Conservation (phyloP, 139 green algal genomes). For the Micractinium conductrix region DNA sequence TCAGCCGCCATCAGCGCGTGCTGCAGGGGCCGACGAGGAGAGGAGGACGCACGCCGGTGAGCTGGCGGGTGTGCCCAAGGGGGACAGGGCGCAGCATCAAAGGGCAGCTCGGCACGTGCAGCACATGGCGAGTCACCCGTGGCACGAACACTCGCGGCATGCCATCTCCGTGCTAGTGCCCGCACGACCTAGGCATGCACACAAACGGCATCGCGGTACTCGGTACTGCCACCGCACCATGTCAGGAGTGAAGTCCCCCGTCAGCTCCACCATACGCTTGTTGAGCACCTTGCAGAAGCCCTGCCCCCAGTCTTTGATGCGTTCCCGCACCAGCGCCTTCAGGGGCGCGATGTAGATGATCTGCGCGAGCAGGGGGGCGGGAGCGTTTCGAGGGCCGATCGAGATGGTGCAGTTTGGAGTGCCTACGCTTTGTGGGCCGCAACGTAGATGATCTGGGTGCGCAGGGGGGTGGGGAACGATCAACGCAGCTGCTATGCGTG, state of each 20-base stretch:
- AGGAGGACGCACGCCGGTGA: too few species aligned
- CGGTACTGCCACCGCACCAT: not conserved
- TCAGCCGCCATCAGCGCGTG: slow-evolving; percentile 83
- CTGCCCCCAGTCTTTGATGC: slow-evolving; percentile 92
- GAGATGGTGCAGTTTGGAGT: too few species aligned
- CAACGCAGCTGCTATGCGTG: too few species aligned
- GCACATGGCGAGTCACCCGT: not conserved
- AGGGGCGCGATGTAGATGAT: slow-evolving; percentile 98
- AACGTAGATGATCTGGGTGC: too few species aligned
- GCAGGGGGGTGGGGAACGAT: too few species aligned
- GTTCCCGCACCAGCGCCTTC: slow-evolving; percentile 94
- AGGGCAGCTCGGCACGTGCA: not conserved
- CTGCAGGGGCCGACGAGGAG: not conserved
- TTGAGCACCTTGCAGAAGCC: slow-evolving; percentile 78
- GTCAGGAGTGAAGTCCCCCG: slow-evolving; percentile 60
- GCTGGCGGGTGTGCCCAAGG: too few species aligned
- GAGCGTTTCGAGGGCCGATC: too few species aligned
- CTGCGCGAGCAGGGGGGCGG: slow-evolving; percentile 16
- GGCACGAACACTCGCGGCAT: too few species aligned
- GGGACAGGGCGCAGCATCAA: too few species aligned
- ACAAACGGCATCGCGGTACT: too few species aligned
- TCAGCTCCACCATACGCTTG: slow-evolving; percentile 93
- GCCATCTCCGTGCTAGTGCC: too few species aligned
- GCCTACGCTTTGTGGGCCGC: too few species aligned
- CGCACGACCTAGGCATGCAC: not conserved